These are phyloP conservation scores for Pyrenophora seminiperda DNA, from an alignment of 2,329 filamentous ascomycete genomes.

Conservation along the genomic window DNA sequence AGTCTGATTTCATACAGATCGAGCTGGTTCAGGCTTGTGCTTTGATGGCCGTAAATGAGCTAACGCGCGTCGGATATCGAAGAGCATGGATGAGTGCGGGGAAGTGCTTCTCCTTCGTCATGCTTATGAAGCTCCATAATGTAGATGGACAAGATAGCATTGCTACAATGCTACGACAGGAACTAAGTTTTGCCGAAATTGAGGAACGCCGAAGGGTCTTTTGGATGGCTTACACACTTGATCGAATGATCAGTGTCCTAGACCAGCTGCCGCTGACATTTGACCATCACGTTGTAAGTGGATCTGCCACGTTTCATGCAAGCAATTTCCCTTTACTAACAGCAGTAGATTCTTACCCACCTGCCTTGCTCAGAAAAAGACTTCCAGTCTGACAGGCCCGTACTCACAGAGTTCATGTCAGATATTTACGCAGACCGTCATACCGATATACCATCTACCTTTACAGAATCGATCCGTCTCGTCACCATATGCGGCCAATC, in stretches of 20 bases:
- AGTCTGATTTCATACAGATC: not conserved
- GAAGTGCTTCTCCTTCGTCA: not conserved
- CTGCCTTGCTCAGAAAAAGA: not conserved
- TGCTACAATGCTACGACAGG: not conserved
- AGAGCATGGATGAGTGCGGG: conserved; percentile 1
- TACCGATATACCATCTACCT: not conserved
- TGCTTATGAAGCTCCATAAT: not conserved
- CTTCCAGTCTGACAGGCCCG: not conserved
- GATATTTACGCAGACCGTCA: not conserved
- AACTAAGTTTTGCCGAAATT: not conserved
- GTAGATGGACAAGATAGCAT: not conserved
- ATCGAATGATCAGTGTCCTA: conserved; percentile 1
- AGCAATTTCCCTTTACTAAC: not conserved
- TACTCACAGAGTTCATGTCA: not conserved
- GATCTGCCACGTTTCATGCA: not conserved
- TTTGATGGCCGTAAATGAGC: not conserved
- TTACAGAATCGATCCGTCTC: not conserved
- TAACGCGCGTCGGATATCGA: not conserved
- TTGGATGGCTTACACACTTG: conserved; percentile 1
- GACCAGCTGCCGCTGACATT: not conserved
- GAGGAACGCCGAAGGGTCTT: not conserved
- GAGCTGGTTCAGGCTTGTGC: not conserved
- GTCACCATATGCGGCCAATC: not conserved
- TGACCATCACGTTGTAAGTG: not conserved
- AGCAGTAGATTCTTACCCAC: not conserved